Percentiles rank a stretch among this genome's conserved stretches.
Evolutionary conservation across 306 rosid species (phyloP).

Genomic region (Medicago truncatula): DNA sequence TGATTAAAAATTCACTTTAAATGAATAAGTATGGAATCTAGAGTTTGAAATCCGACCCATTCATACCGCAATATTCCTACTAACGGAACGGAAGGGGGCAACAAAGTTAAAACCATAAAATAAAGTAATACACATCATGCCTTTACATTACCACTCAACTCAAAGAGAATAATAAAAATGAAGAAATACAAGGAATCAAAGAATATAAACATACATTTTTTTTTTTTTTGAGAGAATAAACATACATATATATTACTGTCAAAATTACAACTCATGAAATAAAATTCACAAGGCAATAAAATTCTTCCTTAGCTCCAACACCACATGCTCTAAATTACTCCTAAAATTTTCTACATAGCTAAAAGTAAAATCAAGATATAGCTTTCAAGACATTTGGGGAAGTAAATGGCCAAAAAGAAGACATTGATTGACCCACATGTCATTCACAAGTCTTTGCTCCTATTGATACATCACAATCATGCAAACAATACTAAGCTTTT

Average conservation of each 20-base stretch:
- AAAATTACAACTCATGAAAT: conserved; percentile 23
- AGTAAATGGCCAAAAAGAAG: neutral
- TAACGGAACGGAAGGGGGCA: too few species aligned
- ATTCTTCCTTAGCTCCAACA: conserved; percentile 31
- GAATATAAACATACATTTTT: conserved; percentile 37
- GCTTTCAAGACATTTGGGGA: conserved; percentile 10
- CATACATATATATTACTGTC: conserved; percentile 27
- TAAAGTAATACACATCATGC: neutral
- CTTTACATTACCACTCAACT: neutral
- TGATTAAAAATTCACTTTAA: too few species aligned
- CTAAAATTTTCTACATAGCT: conserved; percentile 45
- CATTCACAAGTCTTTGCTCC: conserved; percentile 30
- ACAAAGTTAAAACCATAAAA: too few species aligned
- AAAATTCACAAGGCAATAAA: conserved; percentile 19
- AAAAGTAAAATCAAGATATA: conserved; percentile 32
- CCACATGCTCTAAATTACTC: conserved; percentile 36
- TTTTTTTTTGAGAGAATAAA: neutral
- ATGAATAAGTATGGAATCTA: too few species aligned
- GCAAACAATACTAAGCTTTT: neutral
- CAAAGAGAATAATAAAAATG: neutral
- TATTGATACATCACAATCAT: conserved; percentile 35
- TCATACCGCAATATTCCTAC: too few species aligned
- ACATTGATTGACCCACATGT: conserved; percentile 33
- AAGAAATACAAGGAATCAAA: conserved; percentile 37
- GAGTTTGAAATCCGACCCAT: too few species aligned